Evolutionary conservation across 257 asterid species (phyloP), one percentile per base, ranked within the genome.

Genomic region (Plantago major): DNA sequence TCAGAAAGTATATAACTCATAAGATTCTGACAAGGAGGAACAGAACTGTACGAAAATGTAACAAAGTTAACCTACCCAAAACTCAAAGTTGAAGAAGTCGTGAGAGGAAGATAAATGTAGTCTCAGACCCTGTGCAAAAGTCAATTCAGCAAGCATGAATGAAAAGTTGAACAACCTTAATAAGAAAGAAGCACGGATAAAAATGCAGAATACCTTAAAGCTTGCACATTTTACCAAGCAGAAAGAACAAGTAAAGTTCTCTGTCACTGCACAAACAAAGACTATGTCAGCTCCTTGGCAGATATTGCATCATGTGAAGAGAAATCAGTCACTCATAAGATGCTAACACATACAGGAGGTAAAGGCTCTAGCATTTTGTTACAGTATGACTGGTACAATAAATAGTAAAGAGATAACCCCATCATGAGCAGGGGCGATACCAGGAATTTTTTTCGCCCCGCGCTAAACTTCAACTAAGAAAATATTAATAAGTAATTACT

Each of bases 141-240:
- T 55, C 26, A 69, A 8, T 40, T 56, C 14, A 33, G 71, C 57
- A 66, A 70, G 73, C 68, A 58, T 76, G 40, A 76, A 62, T 69
- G 45, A 55, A 69, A 42, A 60, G 67, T 69, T 62, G 43, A 53
- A 55, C 45, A 42, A 58, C 16, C 11, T 50, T 55, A 55, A 55
- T 66, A 64, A 66, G 47, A 37, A 61, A 44, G 9, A 43, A 38
- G 65, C 56, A 74, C 54, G 28, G 54, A 61, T 55, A 63, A 71
- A 67, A 67, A 53, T 58, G 59, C 51, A 51, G 17, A 55, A 55
- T 81, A 90, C 99, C 99, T 93, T 87, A 70, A 77, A 90, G 84
- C 95, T 89, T 65, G 87, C 95, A 76, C 99, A 89, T 78, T 81
- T 89, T 63, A 84, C 93, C 92, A 93, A 87, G 82, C 99, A 93